Percentiles rank a stretch among this genome's conserved stretches.
phyloP scores from a whole-genome alignment of 75 land plant species.

The Pinus tabuliformis region DNA sequence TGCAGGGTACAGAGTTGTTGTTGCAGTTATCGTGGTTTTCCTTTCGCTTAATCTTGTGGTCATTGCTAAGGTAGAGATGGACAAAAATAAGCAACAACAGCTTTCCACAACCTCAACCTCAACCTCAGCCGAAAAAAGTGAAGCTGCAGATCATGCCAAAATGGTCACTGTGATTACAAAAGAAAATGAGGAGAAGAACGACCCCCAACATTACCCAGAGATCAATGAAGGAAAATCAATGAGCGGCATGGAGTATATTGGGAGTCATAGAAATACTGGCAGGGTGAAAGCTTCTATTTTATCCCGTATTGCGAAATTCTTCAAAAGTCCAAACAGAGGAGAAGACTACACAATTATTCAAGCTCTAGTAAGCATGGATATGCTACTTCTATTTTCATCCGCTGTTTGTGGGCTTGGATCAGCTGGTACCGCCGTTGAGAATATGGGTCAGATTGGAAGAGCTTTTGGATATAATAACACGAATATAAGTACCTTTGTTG shows the following conservation, averaged over 20 bases:
- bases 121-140: constrained; percentile 13
- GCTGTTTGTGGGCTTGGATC: too few relatives aligned
- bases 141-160: neutral
- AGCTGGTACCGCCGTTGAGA: too few relatives aligned
- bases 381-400: too few relatives aligned
- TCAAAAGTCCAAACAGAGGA: constrained; percentile 11
- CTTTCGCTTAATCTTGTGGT: too few relatives aligned
- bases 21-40: constrained; percentile 4
- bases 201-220: neutral
- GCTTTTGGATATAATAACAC: constrained; percentile 12
- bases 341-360: too few relatives aligned
- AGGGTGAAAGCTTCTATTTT: too few relatives aligned
- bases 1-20: constrained; percentile 14
- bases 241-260: constrained; percentile 11
- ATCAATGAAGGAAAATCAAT: constrained; percentile 5
- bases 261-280: too few relatives aligned
- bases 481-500: constrained; percentile 38
- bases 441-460: too few relatives aligned
- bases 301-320: constrained; percentile 25
- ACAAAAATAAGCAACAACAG: neutral
- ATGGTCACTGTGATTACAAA: neutral
- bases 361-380: too few relatives aligned
- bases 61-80: constrained; percentile 11
- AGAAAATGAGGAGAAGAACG: neutral
- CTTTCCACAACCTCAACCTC: neutral